Evolutionary conservation across 2,329 filamentous ascomycete genomes (phyloP).

Genomic region (Ascochyta koolunga): DNA sequence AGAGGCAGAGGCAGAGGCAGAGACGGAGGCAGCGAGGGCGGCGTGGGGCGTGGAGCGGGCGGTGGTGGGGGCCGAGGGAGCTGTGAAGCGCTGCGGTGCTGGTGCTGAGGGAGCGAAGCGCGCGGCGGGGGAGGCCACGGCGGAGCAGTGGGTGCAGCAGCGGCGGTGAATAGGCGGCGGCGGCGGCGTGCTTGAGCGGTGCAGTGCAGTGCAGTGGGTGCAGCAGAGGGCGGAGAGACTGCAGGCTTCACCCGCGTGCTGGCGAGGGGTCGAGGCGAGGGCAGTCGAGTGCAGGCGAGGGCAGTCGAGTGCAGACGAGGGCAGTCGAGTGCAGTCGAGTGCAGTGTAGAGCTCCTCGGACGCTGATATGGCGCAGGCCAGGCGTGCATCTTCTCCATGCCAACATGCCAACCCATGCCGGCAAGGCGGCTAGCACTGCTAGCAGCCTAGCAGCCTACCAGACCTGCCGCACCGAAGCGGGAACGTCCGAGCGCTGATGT

Average conservation of each 20-base stretch:
- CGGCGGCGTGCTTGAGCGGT: no score
- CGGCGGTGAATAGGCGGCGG: no score
- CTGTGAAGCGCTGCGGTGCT: neutral
- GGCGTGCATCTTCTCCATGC: neutral
- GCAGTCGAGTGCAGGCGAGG: no score
- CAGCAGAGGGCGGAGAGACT: neutral
- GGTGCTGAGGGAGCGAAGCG: slow-evolving; percentile 6
- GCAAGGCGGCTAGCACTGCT: slow-evolving; percentile 15
- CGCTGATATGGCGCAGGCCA: slow-evolving; percentile 5
- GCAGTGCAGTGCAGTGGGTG: neutral
- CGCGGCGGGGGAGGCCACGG: slow-evolving; percentile 3
- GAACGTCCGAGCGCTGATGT: slow-evolving; percentile 9
- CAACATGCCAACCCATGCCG: slow-evolving; percentile 6
- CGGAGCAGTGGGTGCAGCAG: neutral
- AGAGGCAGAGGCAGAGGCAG: no score
- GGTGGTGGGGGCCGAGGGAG: neutral
- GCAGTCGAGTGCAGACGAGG: no score
- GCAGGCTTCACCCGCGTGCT: neutral
- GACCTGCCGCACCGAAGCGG: slow-evolving; percentile 6
- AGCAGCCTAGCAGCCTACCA: no score
- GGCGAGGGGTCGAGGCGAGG: neutral
- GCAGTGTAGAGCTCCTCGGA: neutral
- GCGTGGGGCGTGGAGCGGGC: slow-evolving; percentile 3
- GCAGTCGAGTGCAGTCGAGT: no score
- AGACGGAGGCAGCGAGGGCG: slow-evolving; percentile 11